Base-by-base conservation (phyloP, 2,329 filamentous ascomycete genomes). In the Aspergillus calidoustus region DNA sequence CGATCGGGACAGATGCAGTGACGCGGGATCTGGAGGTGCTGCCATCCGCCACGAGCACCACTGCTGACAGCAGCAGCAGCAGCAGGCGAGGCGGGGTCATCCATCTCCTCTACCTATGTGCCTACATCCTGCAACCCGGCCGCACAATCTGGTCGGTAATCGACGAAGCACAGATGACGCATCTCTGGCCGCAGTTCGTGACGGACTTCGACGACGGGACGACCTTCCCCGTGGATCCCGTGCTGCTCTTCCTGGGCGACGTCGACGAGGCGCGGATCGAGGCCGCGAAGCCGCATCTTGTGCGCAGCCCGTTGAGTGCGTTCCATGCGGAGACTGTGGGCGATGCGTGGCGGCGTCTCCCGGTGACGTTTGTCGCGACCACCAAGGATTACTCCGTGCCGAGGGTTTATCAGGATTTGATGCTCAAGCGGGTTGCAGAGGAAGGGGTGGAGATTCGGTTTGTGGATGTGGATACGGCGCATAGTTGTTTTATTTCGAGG, bases 91-190 rank as follows among this genome's bases (percentile, higher is more conserved):
- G 67, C 1, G 70, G 69, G 1, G 63, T 71, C 15, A 63, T 66
- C 46, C 64, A 71, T 23, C 53, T 70, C 4, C 47, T 68, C 7
- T 71, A 69, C 48, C 57, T 69, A 1, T 70, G 64, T 57, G 68
- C 68, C 3, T 68, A 66, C 19, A 61, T 71, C 7, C 57, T 69
- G 2, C 47, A n/a, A 7, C 57, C 62, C 0, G 64, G 66, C 1
- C 22, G 23, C 7, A 49, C 57, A 1, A 50, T 68, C 1, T 61
- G 41, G 22, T 47, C 46, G 15, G 58, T 68, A 23, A 41, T 67
- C 3, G 7, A 62, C 30, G 62, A 65, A 43, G 48, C 63, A 6
- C 44, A 47, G 3, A 51, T 61, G 19, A 54, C 55, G 23, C 3
- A 62, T 2, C 41, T 68, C 1, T 68, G 62, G 53, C n/a, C 25